These are phyloP conservation scores for Colletotrichum sp. DNA, from an alignment of 2,329 filamentous ascomycete species.

Conservation along the genomic window DNA sequence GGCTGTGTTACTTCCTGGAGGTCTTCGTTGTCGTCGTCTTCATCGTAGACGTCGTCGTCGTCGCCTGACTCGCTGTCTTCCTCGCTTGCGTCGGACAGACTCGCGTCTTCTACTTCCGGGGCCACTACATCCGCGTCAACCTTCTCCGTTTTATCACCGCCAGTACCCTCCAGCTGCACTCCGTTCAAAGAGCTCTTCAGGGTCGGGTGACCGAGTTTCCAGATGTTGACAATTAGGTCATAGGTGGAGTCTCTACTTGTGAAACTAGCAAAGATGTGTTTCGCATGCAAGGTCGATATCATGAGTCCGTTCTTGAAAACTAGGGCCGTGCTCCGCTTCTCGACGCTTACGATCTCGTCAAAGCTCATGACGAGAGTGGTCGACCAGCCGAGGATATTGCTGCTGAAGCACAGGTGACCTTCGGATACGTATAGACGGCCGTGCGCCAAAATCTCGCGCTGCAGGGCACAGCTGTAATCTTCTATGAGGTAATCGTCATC, in stretches of 20 bases:
- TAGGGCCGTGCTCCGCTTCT: conserved; percentile 94
- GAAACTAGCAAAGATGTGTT: conserved; percentile 95
- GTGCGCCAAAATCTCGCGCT: conserved; percentile 93
- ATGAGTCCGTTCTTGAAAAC: conserved; percentile 98
- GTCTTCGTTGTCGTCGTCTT: conserved; percentile 79
- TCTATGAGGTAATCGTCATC: conserved; percentile 98
- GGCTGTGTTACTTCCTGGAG: conserved; percentile 36
- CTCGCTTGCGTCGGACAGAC: conserved; percentile 57
- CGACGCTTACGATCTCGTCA: conserved; percentile 94
- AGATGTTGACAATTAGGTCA: conserved; percentile 96
- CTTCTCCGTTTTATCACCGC: conserved; percentile 92
- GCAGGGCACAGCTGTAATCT: conserved; percentile 95
- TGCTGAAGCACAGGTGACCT: conserved; percentile 97
- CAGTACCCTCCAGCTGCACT: conserved; percentile 78
- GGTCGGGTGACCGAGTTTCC: conserved; percentile 95
- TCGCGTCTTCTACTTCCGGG: conserved; percentile 48
- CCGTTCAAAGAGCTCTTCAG: conserved; percentile 91
- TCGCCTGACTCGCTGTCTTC: conserved; percentile 65
- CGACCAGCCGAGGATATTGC: conserved; percentile 98
- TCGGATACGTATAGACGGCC: conserved; percentile 96
- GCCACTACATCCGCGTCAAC: conserved; percentile 51
- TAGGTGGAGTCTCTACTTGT: conserved; percentile 95
- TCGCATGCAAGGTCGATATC: conserved; percentile 93
- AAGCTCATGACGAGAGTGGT: conserved; percentile 98
- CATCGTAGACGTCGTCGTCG: conserved; percentile 78